phyloP scores from a whole-genome alignment of 148 eudicot genomes.

The Persicaria maculosa region DNA sequence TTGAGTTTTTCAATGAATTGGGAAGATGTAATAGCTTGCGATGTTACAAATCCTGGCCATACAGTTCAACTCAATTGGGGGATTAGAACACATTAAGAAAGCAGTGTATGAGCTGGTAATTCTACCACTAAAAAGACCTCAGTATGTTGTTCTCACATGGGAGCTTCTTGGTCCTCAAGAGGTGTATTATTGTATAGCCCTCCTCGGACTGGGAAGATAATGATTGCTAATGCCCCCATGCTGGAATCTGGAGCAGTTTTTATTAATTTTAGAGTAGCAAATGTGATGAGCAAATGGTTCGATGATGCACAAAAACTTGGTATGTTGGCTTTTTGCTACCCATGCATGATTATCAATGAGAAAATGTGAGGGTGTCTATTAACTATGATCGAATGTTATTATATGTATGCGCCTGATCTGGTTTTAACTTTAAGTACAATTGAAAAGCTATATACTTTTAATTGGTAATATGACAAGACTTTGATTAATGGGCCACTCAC shows the following conservation, averaged over 20 bases:
- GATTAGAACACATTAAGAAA: slow-evolving; percentile 74
- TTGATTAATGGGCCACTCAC: not conserved
- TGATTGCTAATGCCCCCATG: slow-evolving; percentile 98
- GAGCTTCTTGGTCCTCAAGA: slow-evolving; percentile 80
- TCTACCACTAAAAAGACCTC: slow-evolving; percentile 81
- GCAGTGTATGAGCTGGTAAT: slow-evolving; percentile 74
- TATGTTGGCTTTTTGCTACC: slow-evolving; percentile 22
- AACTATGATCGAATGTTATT: not conserved
- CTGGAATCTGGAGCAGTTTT: slow-evolving; percentile 97
- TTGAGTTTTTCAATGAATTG: not conserved
- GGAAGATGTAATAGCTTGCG: slow-evolving; percentile 89
- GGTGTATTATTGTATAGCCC: slow-evolving; percentile 88
- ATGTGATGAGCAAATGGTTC: slow-evolving; percentile 97
- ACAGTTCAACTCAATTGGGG: slow-evolving; percentile 80
- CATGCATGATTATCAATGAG: not conserved
- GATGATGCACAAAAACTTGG: slow-evolving; percentile 98
- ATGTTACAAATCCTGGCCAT: slow-evolving; percentile 84
- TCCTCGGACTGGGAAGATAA: slow-evolving; percentile 96
- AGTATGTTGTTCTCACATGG: slow-evolving; percentile 53
- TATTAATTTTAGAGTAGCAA: slow-evolving; percentile 79
- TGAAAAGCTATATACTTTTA: not conserved
- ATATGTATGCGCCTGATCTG: not conserved
- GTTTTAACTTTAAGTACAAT: not conserved
- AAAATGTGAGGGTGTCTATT: not conserved
- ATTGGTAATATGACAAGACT: not conserved